These are phyloP conservation scores for Beauveria asiatica DNA, from an alignment of 2,329 filamentous ascomycete genomes.

Conservation along the genomic window DNA sequence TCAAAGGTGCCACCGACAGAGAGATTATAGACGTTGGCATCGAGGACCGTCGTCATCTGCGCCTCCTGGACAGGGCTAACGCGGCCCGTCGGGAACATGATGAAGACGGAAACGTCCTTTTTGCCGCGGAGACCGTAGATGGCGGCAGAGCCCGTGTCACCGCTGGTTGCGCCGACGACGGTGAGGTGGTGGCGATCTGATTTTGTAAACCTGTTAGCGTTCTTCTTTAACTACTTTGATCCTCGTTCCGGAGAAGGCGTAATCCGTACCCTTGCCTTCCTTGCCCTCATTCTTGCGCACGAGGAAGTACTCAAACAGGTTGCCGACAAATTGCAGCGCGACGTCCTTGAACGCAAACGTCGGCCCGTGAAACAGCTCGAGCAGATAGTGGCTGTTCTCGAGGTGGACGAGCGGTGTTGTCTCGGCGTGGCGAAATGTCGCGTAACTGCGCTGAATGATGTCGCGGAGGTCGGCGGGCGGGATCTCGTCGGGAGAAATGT, in stretches of 20 bases:
- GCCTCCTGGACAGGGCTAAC: conserved; percentile 89
- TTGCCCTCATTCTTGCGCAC: conserved; percentile 64
- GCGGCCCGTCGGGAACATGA: conserved; percentile 84
- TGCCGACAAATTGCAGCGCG: conserved; percentile 89
- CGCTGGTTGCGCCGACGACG: conserved; percentile 78
- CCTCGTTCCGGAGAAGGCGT: background rate
- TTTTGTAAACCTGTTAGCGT: background rate
- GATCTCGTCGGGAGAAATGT: conserved; percentile 78
- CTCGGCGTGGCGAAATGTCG: conserved; percentile 74
- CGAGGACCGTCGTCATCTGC: conserved; percentile 92
- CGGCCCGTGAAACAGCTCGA: conserved; percentile 94
- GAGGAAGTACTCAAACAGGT: conserved; percentile 86
- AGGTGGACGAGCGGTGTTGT: conserved; percentile 75
- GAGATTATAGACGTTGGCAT: conserved; percentile 87
- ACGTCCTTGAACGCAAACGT: conserved; percentile 96
- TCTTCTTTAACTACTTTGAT: background rate
- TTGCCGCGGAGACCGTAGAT: conserved; percentile 93
- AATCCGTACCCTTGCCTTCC: conserved; percentile 39
- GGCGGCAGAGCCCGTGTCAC: conserved; percentile 86
- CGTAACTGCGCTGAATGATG: conserved; percentile 79
- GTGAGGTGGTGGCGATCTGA: conserved; percentile 69
- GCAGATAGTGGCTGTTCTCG: conserved; percentile 66
- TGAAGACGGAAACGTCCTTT: conserved; percentile 95
- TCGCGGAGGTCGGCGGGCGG: conserved; percentile 68
- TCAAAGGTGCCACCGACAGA: conserved; percentile 88